phyloP scores from a whole-genome alignment of 257 asterid genomes.

The Knoxia roxburghii region DNA sequence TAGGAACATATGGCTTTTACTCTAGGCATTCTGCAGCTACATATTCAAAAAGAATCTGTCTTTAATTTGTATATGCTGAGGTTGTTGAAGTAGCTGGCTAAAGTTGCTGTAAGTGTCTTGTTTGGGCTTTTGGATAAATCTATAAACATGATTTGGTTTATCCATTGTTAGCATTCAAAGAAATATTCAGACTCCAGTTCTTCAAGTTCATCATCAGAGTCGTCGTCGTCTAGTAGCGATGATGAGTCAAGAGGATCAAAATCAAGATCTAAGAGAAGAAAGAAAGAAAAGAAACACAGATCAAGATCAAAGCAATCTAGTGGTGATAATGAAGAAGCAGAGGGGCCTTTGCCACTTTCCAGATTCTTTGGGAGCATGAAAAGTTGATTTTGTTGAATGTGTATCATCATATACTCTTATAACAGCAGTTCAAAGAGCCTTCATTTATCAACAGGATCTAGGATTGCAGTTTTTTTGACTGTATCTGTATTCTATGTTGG shows the following conservation, averaged over 20 bases:
- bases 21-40: background rate
- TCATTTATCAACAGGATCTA: background rate
- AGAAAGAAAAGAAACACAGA: constrained; percentile 59
- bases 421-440: background rate
- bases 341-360: constrained; percentile 87
- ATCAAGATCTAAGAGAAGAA: constrained; percentile 55
- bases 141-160: constrained; percentile 9
- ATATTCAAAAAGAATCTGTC: background rate
- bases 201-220: constrained; percentile 61
- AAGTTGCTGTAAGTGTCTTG: background rate
- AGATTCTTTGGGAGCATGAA: constrained; percentile 67
- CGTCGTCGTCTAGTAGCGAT: constrained; percentile 64
- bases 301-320: constrained; percentile 53
- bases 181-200: constrained; percentile 56
- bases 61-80: background rate
- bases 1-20: background rate
- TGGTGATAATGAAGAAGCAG: constrained; percentile 39
- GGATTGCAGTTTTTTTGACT: background rate
- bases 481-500: background rate
- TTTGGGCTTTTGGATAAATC: background rate
- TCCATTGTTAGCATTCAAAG: constrained; percentile 51
- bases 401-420: background rate
- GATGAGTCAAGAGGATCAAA: constrained; percentile 66
- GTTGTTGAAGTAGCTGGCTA: background rate
- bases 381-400: constrained; percentile 29